Evolutionary conservation across 331 rosid species (phyloP).

Genomic region (Quercus tomentella): DNA sequence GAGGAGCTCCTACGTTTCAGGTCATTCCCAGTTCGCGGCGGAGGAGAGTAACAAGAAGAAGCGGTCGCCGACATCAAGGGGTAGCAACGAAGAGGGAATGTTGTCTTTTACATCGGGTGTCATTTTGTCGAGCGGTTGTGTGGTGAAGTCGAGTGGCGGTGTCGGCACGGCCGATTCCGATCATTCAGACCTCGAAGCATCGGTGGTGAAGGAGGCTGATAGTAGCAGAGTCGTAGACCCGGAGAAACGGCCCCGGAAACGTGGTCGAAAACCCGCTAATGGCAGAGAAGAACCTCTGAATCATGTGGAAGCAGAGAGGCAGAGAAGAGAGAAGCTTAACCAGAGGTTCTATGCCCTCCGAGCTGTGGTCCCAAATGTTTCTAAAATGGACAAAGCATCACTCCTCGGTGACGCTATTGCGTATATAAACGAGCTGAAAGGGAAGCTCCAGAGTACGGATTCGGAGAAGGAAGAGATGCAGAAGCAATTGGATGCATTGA

Average conservation of each 20-base stretch:
- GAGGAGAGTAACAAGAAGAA: constrained; percentile 39
- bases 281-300: constrained; percentile 92
- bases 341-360: constrained; percentile 81
- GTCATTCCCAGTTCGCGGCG: constrained; percentile 43
- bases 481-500: constrained; percentile 42
- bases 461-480: constrained; percentile 50
- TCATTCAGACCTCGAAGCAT: constrained; percentile 75
- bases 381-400: constrained; percentile 95
- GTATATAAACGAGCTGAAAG: constrained; percentile 67
- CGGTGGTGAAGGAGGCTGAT: constrained; percentile 56
- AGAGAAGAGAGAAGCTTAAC: constrained; percentile 75
- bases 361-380: constrained; percentile 80
- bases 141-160: constrained; percentile 37
- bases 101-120: constrained; percentile 71
- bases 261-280: constrained; percentile 85
- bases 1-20: constrained; percentile 39
- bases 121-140: constrained; percentile 36
- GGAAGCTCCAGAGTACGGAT: constrained; percentile 50
- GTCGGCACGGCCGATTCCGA: constrained; percentile 52
- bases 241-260: constrained; percentile 67
- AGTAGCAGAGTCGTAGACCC: constrained; percentile 53
- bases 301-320: constrained; percentile 89
- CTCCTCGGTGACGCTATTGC: constrained; percentile 77
- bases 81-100: constrained; percentile 66
- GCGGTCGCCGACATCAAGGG: constrained; percentile 47